These are phyloP conservation scores for Ricinus communis DNA, from an alignment of 345 rosid genomes.

Conservation along the genomic window DNA sequence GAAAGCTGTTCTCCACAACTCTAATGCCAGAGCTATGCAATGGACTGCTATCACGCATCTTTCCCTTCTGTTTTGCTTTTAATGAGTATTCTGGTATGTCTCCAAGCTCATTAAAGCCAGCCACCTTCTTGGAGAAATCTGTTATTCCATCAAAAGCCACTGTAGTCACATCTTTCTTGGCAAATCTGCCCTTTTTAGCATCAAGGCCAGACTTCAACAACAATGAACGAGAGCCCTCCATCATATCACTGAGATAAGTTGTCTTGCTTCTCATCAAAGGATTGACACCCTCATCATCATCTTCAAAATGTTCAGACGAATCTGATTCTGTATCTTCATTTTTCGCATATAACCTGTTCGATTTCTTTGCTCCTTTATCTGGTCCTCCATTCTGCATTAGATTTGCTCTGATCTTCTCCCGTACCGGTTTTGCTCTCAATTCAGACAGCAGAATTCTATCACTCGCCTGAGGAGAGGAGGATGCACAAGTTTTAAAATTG, in stretches of 20 bases:
- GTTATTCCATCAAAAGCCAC: slow-evolving; percentile 41
- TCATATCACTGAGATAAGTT: slow-evolving; percentile 41
- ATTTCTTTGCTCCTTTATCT: slow-evolving; percentile 42
- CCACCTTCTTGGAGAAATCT: slow-evolving; percentile 36
- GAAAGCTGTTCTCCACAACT: slow-evolving; percentile 42
- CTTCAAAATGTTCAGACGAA: slow-evolving; percentile 61
- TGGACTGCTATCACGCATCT: slow-evolving; percentile 57
- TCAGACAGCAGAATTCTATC: slow-evolving; percentile 61
- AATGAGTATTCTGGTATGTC: slow-evolving; percentile 39
- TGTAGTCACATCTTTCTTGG: slow-evolving; percentile 43
- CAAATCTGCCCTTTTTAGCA: slow-evolving; percentile 42
- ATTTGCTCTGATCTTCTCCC: slow-evolving; percentile 57
- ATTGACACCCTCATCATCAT: slow-evolving; percentile 58
- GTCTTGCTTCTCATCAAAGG: slow-evolving; percentile 50
- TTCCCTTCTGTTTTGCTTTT: slow-evolving; percentile 77
- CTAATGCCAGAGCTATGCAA: slow-evolving; percentile 39
- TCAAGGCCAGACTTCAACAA: slow-evolving; percentile 45
- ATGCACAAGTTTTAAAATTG: slow-evolving; percentile 46
- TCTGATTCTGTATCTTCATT: slow-evolving; percentile 87
- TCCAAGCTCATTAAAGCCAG: slow-evolving; percentile 39
- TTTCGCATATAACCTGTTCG: slow-evolving; percentile 38
- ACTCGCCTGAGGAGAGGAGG: slow-evolving; percentile 50
- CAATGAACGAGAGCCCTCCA: slow-evolving; percentile 49
- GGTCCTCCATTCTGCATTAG: slow-evolving; percentile 51
- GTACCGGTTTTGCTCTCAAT: slow-evolving; percentile 47